Evolutionary conservation across 2,329 filamentous ascomycete species (phyloP).

Genomic region (Paraphoma chrysanthemicola): DNA sequence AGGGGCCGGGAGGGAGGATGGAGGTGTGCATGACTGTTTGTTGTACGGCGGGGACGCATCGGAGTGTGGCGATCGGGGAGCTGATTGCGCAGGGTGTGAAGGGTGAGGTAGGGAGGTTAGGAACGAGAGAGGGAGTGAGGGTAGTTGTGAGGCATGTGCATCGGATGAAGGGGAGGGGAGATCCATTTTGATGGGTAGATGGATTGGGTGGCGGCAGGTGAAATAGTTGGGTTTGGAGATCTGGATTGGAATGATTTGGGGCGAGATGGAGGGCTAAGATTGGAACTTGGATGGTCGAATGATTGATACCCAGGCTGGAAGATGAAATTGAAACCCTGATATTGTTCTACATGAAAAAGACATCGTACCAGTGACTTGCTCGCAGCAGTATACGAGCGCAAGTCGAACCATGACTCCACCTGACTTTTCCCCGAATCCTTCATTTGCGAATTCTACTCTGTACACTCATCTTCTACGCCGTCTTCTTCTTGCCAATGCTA

Average conservation of each 20-base stretch:
- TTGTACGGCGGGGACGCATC: conserved; percentile 38
- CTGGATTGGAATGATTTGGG: neutral
- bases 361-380: neutral
- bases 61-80: conserved; percentile 41
- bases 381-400: neutral
- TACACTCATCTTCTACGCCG: conserved; percentile 21
- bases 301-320: neutral
- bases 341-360: conserved; percentile 31
- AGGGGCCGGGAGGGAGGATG: neutral
- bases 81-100: conserved; percentile 29
- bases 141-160: conserved; percentile 37
- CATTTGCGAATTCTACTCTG: neutral
- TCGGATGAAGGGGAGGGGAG: conserved; percentile 27
- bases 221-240: neutral
- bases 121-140: conserved; percentile 20
- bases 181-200: conserved; percentile 22
- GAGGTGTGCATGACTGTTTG: conserved; percentile 29
- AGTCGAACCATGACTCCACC: conserved; percentile 6
- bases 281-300: neutral
- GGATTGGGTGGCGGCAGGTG: neutral
- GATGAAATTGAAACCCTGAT: conserved; percentile 10
- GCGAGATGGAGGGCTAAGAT: neutral
- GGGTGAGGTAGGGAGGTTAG: conserved; percentile 15
- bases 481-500: conserved; percentile 72
- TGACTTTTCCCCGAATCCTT: conserved; percentile 1